Evolutionary conservation across 805 yeast species (phyloP).

Genomic region (Clavispora vitiphila): DNA sequence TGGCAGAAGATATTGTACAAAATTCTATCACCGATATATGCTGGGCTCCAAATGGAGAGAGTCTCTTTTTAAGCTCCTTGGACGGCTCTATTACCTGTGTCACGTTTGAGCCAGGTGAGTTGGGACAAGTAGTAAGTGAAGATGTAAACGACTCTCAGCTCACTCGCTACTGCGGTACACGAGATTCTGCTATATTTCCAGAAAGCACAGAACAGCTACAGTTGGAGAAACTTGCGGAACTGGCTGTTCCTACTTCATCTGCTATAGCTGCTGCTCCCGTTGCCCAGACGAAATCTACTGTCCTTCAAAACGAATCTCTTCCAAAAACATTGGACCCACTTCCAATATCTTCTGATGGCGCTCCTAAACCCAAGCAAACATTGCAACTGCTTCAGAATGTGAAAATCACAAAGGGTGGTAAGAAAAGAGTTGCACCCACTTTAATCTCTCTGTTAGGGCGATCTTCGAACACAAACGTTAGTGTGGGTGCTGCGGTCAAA

Average conservation of each 20-base stretch:
- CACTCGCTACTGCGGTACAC: conserved; percentile 81
- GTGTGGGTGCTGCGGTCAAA: conserved; percentile 11
- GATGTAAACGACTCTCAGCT: conserved; percentile 61
- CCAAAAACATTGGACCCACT: not conserved
- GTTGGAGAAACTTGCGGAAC: conserved; percentile 41
- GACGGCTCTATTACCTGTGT: conserved; percentile 79
- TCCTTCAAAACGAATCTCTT: not conserved
- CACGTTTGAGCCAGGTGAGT: conserved; percentile 56
- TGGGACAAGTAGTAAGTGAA: conserved; percentile 63
- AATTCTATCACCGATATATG: conserved; percentile 84
- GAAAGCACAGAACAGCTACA: conserved; percentile 77
- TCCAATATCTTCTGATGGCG: not conserved
- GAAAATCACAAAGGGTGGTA: conserved; percentile 69
- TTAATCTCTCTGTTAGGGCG: conserved; percentile 39
- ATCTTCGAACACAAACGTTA: conserved; percentile 26
- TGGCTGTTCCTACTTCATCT: not conserved
- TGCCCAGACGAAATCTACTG: not conserved
- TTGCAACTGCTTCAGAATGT: conserved; percentile 36
- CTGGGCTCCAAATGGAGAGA: conserved; percentile 81
- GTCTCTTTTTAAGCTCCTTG: conserved; percentile 69
- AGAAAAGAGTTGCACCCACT: conserved; percentile 69
- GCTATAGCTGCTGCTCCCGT: not conserved
- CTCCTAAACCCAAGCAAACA: conserved; percentile 1
- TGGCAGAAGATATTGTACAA: conserved; percentile 67
- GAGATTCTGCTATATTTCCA: conserved; percentile 79